Conservation (phyloP, 2,329 filamentous ascomycete species). For the Cladosporium cucumerinum region DNA sequence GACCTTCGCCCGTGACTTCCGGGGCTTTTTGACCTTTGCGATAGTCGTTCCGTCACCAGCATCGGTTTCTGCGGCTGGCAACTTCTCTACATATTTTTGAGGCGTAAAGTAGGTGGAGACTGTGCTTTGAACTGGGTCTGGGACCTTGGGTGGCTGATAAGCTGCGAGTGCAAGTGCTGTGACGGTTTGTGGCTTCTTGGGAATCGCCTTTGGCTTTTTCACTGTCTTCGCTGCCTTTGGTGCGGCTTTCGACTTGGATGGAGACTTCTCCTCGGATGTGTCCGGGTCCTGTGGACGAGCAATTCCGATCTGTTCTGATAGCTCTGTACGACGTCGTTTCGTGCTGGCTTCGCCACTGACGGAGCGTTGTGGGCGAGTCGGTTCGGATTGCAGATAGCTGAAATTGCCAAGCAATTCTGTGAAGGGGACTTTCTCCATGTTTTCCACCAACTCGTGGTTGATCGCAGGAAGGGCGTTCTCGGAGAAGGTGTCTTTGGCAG, state of each 20-base stretch:
- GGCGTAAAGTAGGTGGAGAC: conserved; percentile 48
- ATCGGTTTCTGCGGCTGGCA: neutral
- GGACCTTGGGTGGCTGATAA: conserved; percentile 49
- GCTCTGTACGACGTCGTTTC: conserved; percentile 22
- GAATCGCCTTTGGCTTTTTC: conserved; percentile 50
- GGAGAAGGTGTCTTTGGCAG: neutral
- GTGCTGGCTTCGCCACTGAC: conserved; percentile 13
- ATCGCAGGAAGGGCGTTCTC: neutral
- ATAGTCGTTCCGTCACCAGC: neutral
- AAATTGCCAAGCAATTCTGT: conserved; percentile 9
- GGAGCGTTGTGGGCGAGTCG: neutral
- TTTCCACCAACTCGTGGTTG: neutral
- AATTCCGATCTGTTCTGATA: conserved; percentile 3
- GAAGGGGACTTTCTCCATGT: neutral
- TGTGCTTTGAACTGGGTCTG: conserved; percentile 27
- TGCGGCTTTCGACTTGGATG: neutral
- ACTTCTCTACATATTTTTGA: conserved; percentile 16
- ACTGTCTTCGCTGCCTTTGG: conserved; percentile 34
- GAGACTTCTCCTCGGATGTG: neutral
- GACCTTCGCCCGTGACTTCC: conserved; percentile 26
- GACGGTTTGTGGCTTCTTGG: conserved; percentile 72
- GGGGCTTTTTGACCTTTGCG: conserved; percentile 26
- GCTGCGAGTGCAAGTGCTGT: conserved; percentile 73
- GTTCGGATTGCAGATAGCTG: neutral
- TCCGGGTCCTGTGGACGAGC: neutral